Evolutionary conservation across 768 basidiomycete genomes (phyloP), one percentile per base, ranked within the genome.

Genomic region (Phlebiopsis gigantea): DNA sequence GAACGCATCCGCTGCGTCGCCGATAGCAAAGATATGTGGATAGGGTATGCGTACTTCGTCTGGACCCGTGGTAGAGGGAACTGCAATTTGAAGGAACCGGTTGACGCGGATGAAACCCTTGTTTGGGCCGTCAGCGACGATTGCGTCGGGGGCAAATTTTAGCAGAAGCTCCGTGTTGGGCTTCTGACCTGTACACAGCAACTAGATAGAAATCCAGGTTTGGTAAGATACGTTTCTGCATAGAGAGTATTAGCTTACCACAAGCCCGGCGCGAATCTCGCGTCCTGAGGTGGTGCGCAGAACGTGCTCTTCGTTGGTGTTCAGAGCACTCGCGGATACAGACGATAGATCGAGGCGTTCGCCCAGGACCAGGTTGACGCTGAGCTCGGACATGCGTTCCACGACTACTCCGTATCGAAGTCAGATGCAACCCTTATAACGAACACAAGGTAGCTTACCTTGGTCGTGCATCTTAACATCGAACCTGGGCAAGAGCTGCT

Each of bases 1-100:
- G 57, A 84, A 85, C 2, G 81, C 82, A 65, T 85, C 82, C 1
- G 83, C 83, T 0, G 78, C 75, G 53, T 87, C 85, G 5, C 85
- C 85, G 7, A 85, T 68, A 6, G 77, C 83, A 62, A 85, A 87
- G 15, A 86, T 76, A 56, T 83, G 72, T 0, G 78, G 75, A 61
- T 81, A 80, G 0, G 75, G 69, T 7, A 63, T 19, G 73, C 72
- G n/a, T 21, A 63, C 46, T 8, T 31, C 34, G 2, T 51, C 58
- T 5, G 43, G 29, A 57, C 43, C 34, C 29, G n/a, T 44, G 56
- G 9, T 22, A 22, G 17, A 45, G 24, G 14, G 48, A 21, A 21
- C 65, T 2, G 66, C 71, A 17, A 85, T 64, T 62, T 82, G 82
- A 75, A 84, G 71, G 0, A 80, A 79, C 8, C 73, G 72, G 21